Percentiles rank a stretch among this genome's conserved stretches.
phyloP scores from a whole-genome alignment of 495 filamentous ascomycete species.

The Penicillium pulvis region DNA sequence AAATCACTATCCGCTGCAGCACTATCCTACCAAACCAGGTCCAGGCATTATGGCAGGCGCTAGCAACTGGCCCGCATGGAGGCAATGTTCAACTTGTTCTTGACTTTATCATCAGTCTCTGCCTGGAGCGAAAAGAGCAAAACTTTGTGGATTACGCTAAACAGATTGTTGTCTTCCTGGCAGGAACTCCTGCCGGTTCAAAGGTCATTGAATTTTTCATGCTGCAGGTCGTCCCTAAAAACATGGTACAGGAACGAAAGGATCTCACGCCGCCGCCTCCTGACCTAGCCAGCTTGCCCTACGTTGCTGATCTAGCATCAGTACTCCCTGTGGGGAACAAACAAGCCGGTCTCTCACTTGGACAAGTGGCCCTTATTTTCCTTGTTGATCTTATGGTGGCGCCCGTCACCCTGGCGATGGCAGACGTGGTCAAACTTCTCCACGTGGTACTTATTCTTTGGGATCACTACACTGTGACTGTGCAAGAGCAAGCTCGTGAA shows the following conservation, averaged over 20 bases:
- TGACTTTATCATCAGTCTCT: constrained; percentile 93
- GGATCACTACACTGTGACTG: constrained; percentile 94
- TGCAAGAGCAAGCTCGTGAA: constrained; percentile 94
- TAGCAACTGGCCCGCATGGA: constrained; percentile 88
- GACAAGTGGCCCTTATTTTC: constrained; percentile 89
- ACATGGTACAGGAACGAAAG: constrained; percentile 86
- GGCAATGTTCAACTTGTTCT: constrained; percentile 96
- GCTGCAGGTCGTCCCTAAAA: constrained; percentile 82
- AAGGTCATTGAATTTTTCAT: constrained; percentile 94
- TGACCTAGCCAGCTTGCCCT: constrained; percentile 75
- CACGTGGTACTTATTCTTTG: constrained; percentile 93
- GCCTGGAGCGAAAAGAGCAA: constrained; percentile 89
- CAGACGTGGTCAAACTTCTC: constrained; percentile 80
- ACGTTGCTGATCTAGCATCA: constrained; percentile 80
- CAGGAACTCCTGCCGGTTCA: constrained; percentile 84
- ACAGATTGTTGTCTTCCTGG: constrained; percentile 94
- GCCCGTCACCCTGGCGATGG: constrained; percentile 72
- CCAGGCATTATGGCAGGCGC: constrained; percentile 94
- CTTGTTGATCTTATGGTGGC: constrained; percentile 96
- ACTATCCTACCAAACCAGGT: constrained; percentile 91
- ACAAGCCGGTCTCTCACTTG: constrained; percentile 85
- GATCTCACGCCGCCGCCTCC: constrained; percentile 70
- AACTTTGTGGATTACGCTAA: constrained; percentile 98
- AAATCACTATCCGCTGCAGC: constrained; percentile 92
- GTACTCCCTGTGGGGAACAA: constrained; percentile 87